phyloP scores from a whole-genome alignment of 805 yeast genomes.

The Pichia paraexigua region DNA sequence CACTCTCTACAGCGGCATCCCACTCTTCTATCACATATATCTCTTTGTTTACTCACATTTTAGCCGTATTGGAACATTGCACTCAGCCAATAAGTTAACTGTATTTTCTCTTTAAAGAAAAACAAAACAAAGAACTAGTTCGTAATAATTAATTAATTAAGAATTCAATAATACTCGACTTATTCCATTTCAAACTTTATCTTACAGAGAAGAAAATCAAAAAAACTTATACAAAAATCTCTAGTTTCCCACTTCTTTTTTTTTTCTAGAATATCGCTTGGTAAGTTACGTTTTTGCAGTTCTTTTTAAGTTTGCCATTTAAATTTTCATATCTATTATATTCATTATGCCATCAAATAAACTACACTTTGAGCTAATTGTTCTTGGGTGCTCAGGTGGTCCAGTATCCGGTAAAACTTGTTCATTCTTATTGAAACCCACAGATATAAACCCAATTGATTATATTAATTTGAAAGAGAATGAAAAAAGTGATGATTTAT shows the following conservation, averaged over 20 bases:
- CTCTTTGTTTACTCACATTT: no score
- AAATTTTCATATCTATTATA: neutral
- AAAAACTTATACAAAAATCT: neutral
- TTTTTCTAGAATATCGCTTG: neutral
- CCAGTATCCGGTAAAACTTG: conserved; percentile 70
- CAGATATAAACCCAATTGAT: conserved; percentile 31
- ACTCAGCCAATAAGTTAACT: no score
- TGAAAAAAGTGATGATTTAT: conserved; percentile 26
- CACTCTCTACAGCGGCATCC: no score
- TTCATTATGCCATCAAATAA: conserved; percentile 12
- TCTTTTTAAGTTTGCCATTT: neutral
- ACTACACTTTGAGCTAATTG: conserved; percentile 45
- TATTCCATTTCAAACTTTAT: neutral
- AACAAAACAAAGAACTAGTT: no score
- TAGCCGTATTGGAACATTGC: no score
- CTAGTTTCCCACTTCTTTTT: neutral
- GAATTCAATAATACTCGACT: neutral
- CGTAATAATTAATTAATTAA: no score
- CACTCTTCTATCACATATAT: no score
- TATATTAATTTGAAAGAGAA: conserved; percentile 24
- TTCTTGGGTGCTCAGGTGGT: conserved; percentile 80
- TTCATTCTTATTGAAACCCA: conserved; percentile 57
- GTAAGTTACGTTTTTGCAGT: neutral
- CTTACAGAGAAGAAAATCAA: neutral
- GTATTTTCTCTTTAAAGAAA: no score